phyloP scores from a whole-genome alignment of 768 basidiomycete genomes.

The Tulasnella sp. region DNA sequence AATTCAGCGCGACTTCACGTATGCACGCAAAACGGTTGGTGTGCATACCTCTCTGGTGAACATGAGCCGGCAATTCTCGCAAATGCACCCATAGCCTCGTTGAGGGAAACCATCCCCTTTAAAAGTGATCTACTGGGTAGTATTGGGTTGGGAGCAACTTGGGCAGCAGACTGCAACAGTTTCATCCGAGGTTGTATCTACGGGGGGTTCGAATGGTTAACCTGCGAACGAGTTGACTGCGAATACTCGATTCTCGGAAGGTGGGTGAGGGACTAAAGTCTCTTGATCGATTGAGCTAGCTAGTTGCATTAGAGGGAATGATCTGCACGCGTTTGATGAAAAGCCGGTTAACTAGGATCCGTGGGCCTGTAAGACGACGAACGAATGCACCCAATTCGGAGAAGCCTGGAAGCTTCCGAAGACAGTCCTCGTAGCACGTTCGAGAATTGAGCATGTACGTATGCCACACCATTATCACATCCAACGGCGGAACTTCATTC shows the following conservation, averaged over 20 bases:
- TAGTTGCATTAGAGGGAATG: slow-evolving; percentile 21
- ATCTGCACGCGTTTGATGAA: background rate
- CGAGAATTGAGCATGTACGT: slow-evolving; percentile 22
- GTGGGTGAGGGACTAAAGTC: slow-evolving; percentile 17
- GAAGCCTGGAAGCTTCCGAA: slow-evolving; percentile 3
- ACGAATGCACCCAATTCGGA: background rate
- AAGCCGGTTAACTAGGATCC: background rate
- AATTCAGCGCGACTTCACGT: background rate
- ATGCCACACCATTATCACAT: slow-evolving; percentile 22
- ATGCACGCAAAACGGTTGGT: too few species aligned
- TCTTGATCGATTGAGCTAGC: slow-evolving; percentile 9
- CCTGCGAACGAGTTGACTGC: background rate
- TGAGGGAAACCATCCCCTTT: slow-evolving; percentile 24
- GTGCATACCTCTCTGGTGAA: slow-evolving; percentile 20
- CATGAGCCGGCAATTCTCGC: background rate
- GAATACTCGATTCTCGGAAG: background rate
- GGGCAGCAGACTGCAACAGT: background rate
- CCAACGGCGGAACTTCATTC: slow-evolving; percentile 21
- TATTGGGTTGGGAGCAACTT: background rate
- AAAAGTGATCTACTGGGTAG: slow-evolving; percentile 20
- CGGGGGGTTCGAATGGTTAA: slow-evolving; percentile 17
- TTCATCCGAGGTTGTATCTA: background rate
- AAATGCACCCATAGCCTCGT: slow-evolving; percentile 9
- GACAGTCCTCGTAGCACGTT: slow-evolving; percentile 22
- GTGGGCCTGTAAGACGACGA: background rate